phyloP scores from a whole-genome alignment of 768 basidiomycete species.

The Lactarius deliciosus region DNA sequence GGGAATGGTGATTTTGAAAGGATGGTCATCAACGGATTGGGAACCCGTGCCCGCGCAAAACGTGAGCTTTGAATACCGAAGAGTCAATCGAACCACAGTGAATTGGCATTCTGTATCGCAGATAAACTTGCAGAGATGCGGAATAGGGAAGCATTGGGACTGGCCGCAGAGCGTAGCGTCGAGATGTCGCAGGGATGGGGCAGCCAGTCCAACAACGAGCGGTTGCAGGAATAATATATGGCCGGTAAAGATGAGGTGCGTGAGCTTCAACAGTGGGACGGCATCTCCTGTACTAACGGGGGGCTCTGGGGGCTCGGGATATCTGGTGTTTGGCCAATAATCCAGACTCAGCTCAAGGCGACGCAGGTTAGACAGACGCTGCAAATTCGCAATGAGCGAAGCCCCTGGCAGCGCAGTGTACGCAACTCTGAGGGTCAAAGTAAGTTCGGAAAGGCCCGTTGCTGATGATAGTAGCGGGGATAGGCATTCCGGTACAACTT shows the following conservation, averaged over 20 bases:
- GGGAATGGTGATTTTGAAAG: background rate
- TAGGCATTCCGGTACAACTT: background rate
- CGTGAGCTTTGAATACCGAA: rapidly evolving
- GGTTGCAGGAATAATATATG: background rate
- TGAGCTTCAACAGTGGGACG: background rate
- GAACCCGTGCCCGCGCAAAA: background rate
- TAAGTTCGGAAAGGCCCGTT: background rate
- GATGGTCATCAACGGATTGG: background rate
- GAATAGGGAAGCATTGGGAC: background rate
- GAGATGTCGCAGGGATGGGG: constrained; percentile 5
- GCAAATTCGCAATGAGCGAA: background rate
- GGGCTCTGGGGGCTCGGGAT: background rate
- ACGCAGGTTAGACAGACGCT: background rate
- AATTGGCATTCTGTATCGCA: background rate
- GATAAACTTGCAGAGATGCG: constrained; percentile 1
- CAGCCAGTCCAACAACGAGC: background rate
- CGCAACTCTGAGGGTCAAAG: background rate
- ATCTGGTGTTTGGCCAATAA: background rate
- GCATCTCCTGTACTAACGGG: background rate
- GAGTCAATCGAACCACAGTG: background rate
- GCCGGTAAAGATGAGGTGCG: background rate
- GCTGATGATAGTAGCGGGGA: background rate
- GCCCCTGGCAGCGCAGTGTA: background rate
- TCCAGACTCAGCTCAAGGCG: background rate
- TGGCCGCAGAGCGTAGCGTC: background rate